Conservation (phyloP, 176 grass and related monocot genomes). For the Alopecurus myosuroides region DNA sequence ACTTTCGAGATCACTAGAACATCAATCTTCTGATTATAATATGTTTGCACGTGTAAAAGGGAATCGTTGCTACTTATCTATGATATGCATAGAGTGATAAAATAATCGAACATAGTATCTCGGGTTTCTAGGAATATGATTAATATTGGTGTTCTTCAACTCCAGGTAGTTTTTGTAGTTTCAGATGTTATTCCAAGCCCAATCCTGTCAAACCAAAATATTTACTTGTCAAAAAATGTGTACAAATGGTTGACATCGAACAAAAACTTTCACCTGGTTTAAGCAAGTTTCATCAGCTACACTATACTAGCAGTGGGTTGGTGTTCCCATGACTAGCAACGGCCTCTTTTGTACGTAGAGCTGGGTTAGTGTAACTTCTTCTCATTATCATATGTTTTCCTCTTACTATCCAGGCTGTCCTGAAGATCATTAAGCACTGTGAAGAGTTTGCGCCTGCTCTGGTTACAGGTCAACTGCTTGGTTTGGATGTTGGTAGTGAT, state of each 20-base stretch:
- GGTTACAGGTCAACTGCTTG: slow-evolving; percentile 96
- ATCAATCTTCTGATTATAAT: neutral
- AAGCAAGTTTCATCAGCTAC: neutral
- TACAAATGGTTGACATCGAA: neutral
- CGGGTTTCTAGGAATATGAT: neutral
- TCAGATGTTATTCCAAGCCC: neutral
- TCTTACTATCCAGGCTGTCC: slow-evolving; percentile 46
- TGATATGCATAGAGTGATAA: neutral
- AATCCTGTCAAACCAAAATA: neutral
- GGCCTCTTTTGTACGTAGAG: neutral
- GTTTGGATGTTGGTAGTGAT: slow-evolving; percentile 96
- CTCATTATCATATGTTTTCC: slow-evolving; percentile 4
- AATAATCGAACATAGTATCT: neutral
- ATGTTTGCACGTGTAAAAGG: neutral
- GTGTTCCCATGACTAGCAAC: neutral
- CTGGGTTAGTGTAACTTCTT: neutral
- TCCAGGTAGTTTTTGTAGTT: neutral
- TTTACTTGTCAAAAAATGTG: neutral
- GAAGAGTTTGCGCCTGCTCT: slow-evolving; percentile 94
- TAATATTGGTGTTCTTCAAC: neutral
- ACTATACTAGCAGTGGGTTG: neutral
- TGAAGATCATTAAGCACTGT: slow-evolving; percentile 98
- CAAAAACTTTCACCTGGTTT: neutral
- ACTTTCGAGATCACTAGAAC: neutral
- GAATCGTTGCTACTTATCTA: neutral